Evolutionary conservation across 106 monocot species (phyloP), one percentile per base, ranked within the genome.

Genomic region (Dendrobium chrysotoxum): DNA sequence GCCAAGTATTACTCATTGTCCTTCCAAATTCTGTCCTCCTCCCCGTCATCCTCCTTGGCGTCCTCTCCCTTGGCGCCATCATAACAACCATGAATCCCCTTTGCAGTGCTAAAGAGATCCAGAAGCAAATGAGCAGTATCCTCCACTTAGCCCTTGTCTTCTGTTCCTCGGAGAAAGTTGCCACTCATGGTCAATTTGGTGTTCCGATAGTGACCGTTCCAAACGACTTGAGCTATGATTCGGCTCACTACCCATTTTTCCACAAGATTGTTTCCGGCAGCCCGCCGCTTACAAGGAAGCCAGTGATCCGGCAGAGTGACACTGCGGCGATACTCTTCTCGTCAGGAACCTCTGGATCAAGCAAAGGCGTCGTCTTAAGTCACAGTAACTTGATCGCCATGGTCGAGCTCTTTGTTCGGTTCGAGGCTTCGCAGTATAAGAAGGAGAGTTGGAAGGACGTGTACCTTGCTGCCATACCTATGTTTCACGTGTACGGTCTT

Each of bases 401-500:
- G 80, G 86, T 87, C 31, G 91, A 92, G 86, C 86, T 91, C 5
- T 95, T 95, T 65, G 89, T 93, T 4, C 71, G 85, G 64, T 89
- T 93, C 55, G 88, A 88, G 82, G 89, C 88, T 3, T 88, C 88
- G 16, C 89, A 80, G 75, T 91, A 93, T 26, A 20, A 38, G 4
- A 38, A 47, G 3, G 40, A 80, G 16, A 53, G 47, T 15, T 85
- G 75, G 71, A 77, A 86, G 53, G 91, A 93, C 50, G 93, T 95
- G 46, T 95, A 89, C 76, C 89, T 95, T 8, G 86, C 89, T 16
- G 81, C 78, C 0, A 16, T 95, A 12, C 95, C 95, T 0, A 95
- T 95, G 92, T 95, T 95, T 35, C 95, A 95, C 57, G 82, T 95
- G 1, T 92, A 90, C 38, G 95, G 95, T 0, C 75, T 95, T 9